Base-by-base conservation (phyloP, 78 protist species). In the Isochrysis galbana region DNA sequence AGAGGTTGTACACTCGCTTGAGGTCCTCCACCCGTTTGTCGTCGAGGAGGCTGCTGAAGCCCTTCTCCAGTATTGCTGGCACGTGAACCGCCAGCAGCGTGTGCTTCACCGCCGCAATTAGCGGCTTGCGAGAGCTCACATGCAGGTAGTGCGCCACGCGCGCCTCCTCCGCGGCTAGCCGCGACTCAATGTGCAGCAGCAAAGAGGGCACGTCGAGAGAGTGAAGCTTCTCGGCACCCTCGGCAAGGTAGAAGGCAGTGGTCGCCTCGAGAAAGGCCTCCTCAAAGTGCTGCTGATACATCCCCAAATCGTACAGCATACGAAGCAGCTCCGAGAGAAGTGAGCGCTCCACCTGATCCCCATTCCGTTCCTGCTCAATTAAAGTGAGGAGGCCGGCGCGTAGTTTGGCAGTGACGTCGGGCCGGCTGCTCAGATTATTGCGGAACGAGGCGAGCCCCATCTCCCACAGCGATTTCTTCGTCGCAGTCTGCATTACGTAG, bases 391-490 rank as follows among this genome's bases (percentile, higher is more conserved):
- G 41, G 84, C 84, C 21, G 38, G 10, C 48, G 84, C 74, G 74
- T 11, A 21, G 3, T 11, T 78, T 78, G 54, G 0, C 19, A 21
- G 0, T 3, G 34, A 78, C 69, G 26, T 93, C 93, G 72, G 96
- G 47, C 25, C 11, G 47, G 34, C 32, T 36, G 42, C 38, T 32
- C 61, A 97, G 46, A 47, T 91, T 70, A 2, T 47, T 19, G 32
- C 94, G 84, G 86, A 97, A 97, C 44, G 91, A 61, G n/a, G 51
- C 46, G 69, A 97, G 91, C 0, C 98, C 98, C 95, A 97, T 44
- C 23, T 96, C 99, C 97, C 94, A 44, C 38, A 41, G 74, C 29
- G 74, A 36, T 5, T 3, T 0, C 47, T 11, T 1, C 38, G 38
- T 34, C 39, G 90, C 44, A 23, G 89, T 69, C 46, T 80, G 95